phyloP scores from a whole-genome alignment of 179 eudicot species.

The Amaranthus tricolor region DNA sequence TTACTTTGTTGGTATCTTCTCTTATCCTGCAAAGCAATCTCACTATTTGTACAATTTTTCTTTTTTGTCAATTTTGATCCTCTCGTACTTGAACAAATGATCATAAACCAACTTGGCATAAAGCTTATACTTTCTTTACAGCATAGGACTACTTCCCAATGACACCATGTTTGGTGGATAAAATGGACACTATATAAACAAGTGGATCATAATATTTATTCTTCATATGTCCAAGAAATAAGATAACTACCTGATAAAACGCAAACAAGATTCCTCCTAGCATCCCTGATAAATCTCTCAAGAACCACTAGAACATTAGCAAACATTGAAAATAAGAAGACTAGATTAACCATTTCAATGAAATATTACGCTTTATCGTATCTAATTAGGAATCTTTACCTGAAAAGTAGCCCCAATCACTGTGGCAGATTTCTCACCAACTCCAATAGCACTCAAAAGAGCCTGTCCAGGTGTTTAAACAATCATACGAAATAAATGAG shows the following conservation, averaged over 20 bases:
- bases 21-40: not conserved
- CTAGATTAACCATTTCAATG: not conserved
- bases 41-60: not conserved
- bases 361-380: not conserved
- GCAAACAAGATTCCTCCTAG: slow-evolving; percentile 95
- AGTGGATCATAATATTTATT: not conserved
- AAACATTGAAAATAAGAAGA: slow-evolving; percentile 1
- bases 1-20: not conserved
- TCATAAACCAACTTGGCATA: not conserved
- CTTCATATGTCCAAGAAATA: not conserved
- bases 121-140: slow-evolving; percentile 11
- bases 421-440: slow-evolving; percentile 94
- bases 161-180: not conserved
- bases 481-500: not conserved
- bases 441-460: slow-evolving; percentile 98
- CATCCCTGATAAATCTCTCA: slow-evolving; percentile 99
- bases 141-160: not conserved
- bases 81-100: not conserved
- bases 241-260: slow-evolving; percentile 67
- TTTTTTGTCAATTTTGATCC: not conserved
- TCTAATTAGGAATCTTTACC: slow-evolving; percentile 34
- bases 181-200: not conserved
- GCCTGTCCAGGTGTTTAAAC: slow-evolving; percentile 49
- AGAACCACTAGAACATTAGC: slow-evolving; percentile 70
- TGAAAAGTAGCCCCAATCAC: slow-evolving; percentile 98